Evolutionary conservation across 2,329 filamentous ascomycete genomes (phyloP).

Genomic region (Elsinoe australis): DNA sequence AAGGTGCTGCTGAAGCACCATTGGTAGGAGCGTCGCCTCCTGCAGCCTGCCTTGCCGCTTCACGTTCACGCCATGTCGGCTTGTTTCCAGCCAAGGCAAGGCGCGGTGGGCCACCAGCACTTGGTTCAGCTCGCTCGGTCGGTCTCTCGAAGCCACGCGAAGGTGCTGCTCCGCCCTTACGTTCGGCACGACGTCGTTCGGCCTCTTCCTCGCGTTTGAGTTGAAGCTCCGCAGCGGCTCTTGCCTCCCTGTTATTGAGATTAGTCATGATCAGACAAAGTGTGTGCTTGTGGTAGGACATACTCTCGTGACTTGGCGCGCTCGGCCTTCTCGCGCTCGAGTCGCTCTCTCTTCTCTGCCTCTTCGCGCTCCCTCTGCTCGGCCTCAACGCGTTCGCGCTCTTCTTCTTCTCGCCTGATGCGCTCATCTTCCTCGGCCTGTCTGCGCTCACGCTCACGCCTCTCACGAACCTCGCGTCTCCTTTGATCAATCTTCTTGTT

Average conservation of each 20-base stretch:
- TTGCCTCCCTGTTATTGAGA: slow-evolving; percentile 47
- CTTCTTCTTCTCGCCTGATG: slow-evolving; percentile 72
- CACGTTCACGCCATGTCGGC: slow-evolving; percentile 66
- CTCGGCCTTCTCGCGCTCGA: slow-evolving; percentile 62
- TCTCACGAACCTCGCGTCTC: slow-evolving; percentile 80
- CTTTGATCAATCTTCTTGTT: slow-evolving; percentile 84
- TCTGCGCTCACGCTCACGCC: slow-evolving; percentile 70
- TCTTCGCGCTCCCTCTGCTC: slow-evolving; percentile 74
- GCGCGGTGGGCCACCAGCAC: slow-evolving; percentile 48
- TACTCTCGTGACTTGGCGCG: slow-evolving; percentile 53
- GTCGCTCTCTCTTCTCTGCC: slow-evolving; percentile 66
- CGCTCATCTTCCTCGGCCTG: slow-evolving; percentile 81
- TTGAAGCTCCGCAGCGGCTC: slow-evolving; percentile 58
- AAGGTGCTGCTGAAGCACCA: slow-evolving; percentile 27
- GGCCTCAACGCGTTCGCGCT: slow-evolving; percentile 70
- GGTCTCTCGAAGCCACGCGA: slow-evolving; percentile 32
- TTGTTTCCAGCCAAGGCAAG: slow-evolving; percentile 55
- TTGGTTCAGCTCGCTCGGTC: slow-evolving; percentile 39
- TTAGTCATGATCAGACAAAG: slow-evolving; percentile 27
- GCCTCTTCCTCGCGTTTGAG: slow-evolving; percentile 82
- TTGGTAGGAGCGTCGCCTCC: slow-evolving; percentile 25
- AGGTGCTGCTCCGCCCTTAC: slow-evolving; percentile 41
- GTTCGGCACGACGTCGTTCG: slow-evolving; percentile 62
- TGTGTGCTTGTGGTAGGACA: slow-evolving; percentile 29
- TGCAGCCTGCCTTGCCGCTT: slow-evolving; percentile 44